Evolutionary conservation across 2,329 filamentous ascomycete genomes (phyloP), one percentile per base, ranked within the genome.

Genomic region (Fusarium phyllophilum): DNA sequence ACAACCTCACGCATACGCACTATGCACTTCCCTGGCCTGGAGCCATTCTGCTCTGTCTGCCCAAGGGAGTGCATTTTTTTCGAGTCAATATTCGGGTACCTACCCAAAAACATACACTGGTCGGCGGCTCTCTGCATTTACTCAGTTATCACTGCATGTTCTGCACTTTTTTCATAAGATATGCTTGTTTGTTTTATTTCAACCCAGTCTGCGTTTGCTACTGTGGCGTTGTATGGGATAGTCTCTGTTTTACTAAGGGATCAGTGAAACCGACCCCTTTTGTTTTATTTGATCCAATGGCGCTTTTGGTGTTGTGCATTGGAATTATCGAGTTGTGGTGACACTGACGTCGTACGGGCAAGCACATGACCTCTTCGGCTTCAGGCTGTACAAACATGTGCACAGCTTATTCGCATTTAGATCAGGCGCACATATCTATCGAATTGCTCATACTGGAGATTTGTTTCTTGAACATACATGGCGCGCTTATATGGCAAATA

Each of bases 401-500:
- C 44, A 29, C 41, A 42, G 36, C 56, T 63, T 49, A 61, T 46
- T 74, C 58, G 62, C 71, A 73, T 73, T 68, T 68, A 64, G 66
- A 68, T 42, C 67, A 59, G 71, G 68, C 52, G 55, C 62, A 61
- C 54, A 59, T 42, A 75, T 72, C 64, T 45, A 42, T 42, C 22
- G 63, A 66, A 20, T 41, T 41, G 46, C 59, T 64, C 51, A 51
- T 65, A 72, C 39, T 63, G 68, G 58, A 61, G 48, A 62, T 74
- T 46, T 34, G 44, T 46, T 48, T 59, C 65, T 76, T 69, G 31
- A 31, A 76, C 68, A 77, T 75, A 71, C 55, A 42, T 49, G 67
- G 71, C 68, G 70, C 68, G 59, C 59, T 52, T 64, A 46, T 58
- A 48, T 68, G 41, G 57, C 56, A 59, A 76, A 71, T 75, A 77